Conservation (phyloP, 257 asterid genomes). For the Nicotiana otophora region DNA sequence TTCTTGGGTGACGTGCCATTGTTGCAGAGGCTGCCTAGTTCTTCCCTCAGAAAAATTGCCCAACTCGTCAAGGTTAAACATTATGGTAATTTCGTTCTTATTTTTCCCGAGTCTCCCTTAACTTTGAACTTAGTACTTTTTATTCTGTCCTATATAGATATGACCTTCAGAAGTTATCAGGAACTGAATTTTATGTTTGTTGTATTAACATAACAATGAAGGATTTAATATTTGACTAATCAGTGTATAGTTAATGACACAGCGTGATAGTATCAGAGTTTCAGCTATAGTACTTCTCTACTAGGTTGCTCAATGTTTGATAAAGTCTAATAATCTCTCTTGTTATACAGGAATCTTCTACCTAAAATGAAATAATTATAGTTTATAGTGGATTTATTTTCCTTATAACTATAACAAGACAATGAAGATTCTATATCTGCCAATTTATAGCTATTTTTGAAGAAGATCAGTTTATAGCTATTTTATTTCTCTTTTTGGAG, state of each 20-base stretch:
- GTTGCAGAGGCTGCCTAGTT: slow-evolving; percentile 81
- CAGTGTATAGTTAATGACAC: neutral
- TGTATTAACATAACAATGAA: neutral
- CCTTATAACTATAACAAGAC: no score
- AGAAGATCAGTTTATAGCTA: no score
- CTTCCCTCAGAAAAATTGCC: slow-evolving; percentile 71
- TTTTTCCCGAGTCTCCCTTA: neutral
- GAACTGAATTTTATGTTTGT: neutral
- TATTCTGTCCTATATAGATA: neutral
- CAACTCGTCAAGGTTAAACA: slow-evolving; percentile 50
- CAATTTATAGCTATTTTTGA: no score
- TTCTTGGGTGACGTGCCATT: slow-evolving; percentile 84
- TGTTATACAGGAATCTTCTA: no score
- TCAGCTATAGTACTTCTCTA: neutral
- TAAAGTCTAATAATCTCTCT: no score
- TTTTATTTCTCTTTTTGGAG: no score
- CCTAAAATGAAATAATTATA: no score
- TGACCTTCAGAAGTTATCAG: neutral
- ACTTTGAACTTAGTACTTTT: neutral
- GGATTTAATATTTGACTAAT: neutral
- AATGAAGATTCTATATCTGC: no score
- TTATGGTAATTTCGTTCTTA: slow-evolving; percentile 39
- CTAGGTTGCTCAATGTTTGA: no score
- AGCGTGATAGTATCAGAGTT: neutral
- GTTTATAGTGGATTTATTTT: no score